These are phyloP conservation scores for Lentinula boryana DNA, from an alignment of 768 basidiomycete genomes.

Conservation along the genomic window DNA sequence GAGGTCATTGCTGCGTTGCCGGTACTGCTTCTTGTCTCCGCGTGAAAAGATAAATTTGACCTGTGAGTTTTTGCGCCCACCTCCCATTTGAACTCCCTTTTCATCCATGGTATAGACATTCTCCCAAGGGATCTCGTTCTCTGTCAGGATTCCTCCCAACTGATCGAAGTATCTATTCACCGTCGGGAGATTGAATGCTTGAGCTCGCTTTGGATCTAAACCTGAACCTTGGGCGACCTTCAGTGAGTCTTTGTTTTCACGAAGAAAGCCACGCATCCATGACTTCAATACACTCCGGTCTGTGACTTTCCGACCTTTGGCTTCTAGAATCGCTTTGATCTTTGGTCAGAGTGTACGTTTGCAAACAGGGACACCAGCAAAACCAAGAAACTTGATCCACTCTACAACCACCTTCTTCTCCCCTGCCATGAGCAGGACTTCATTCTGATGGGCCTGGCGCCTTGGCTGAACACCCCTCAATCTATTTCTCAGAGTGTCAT, in stretches of 20 bases:
- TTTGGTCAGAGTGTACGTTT: background rate
- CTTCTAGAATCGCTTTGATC: background rate
- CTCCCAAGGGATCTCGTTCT: slow-evolving; percentile 18
- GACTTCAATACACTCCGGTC: background rate
- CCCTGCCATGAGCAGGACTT: background rate
- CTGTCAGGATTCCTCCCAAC: slow-evolving; percentile 13
- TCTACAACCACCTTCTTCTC: background rate
- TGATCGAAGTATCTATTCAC: slow-evolving; percentile 11
- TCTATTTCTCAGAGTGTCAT: background rate
- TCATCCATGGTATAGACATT: slow-evolving; percentile 25
- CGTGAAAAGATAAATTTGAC: slow-evolving; percentile 19
- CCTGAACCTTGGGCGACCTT: slow-evolving; percentile 5
- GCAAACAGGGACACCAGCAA: background rate
- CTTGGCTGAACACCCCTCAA: background rate
- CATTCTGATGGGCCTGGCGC: background rate
- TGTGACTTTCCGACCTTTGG: background rate
- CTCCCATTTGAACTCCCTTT: slow-evolving; percentile 22
- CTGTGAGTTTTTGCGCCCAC: slow-evolving; percentile 12
- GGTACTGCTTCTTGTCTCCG: slow-evolving; percentile 12
- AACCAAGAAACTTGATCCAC: background rate
- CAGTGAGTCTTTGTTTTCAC: background rate
- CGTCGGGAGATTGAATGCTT: slow-evolving; percentile 23
- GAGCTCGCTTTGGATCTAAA: slow-evolving; percentile 26
- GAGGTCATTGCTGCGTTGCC: slow-evolving; percentile 22
- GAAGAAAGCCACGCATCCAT: background rate